Evolutionary conservation across 305 asterid genomes (phyloP).

Genomic region (Fraxinus albicans): DNA sequence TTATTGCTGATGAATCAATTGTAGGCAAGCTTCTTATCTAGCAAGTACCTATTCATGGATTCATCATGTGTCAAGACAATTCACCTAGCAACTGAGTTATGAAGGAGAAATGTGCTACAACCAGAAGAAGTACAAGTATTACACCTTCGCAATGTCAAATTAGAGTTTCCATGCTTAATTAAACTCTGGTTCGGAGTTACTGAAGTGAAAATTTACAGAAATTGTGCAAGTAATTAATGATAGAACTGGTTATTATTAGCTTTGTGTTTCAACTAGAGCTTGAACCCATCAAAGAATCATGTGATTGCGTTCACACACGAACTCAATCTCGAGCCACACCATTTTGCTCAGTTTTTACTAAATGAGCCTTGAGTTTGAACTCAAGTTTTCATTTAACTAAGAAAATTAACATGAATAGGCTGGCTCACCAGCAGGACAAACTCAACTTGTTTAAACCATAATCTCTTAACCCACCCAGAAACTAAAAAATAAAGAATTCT

Average conservation of each 20-base stretch:
- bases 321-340: not conserved
- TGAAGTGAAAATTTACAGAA: not conserved
- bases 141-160: not conserved
- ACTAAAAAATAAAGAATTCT: not conserved
- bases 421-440: not conserved
- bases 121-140: not conserved
- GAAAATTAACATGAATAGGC: not conserved
- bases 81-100: not conserved
- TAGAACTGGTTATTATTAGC: not conserved
- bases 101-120: conserved; percentile 8
- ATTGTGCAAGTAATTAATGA: not conserved
- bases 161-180: not conserved
- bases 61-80: conserved; percentile 1
- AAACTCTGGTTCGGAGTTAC: not conserved
- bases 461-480: not conserved
- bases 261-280: not conserved
- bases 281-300: not conserved
- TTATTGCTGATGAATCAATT: conserved; percentile 11
- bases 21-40: conserved; percentile 9
- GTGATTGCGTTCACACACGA: not conserved
- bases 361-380: not conserved
- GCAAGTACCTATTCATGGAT: not conserved
- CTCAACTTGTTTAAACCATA: not conserved
- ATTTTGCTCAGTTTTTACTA: not conserved
- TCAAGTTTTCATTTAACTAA: not conserved